Conservation (phyloP, 2,329 filamentous ascomycete species). For the Acrocalymma vagum region DNA sequence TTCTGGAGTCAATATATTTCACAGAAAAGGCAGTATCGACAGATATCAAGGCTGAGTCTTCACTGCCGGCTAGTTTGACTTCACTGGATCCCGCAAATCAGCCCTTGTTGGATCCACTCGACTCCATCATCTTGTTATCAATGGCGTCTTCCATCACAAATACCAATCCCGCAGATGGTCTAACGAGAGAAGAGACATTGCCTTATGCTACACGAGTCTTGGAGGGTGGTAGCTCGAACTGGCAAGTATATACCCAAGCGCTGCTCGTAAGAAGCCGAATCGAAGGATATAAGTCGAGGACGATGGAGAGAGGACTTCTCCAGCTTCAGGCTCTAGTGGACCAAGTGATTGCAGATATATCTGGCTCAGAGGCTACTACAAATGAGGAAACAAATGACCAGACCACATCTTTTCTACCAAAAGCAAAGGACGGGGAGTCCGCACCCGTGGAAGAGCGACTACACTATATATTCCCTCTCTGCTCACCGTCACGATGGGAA, state of each 20-base stretch:
- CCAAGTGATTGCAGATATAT: conserved; percentile 89
- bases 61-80: conserved; percentile 68
- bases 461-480: conserved; percentile 83
- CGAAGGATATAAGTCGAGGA: conserved; percentile 86
- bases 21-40: conserved; percentile 60
- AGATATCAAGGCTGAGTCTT: conserved; percentile 54
- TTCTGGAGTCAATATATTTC: conserved; percentile 88
- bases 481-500: conserved; percentile 89
- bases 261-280: conserved; percentile 89
- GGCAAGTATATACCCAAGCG: conserved; percentile 97
- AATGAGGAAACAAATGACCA: conserved; percentile 46
- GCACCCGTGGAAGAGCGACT: conserved; percentile 80
- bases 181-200: conserved; percentile 92
- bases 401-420: conserved; percentile 82
- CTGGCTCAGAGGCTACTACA: conserved; percentile 36
- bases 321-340: conserved; percentile 96
- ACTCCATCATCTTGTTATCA: conserved; percentile 85
- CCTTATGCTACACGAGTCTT: conserved; percentile 91
- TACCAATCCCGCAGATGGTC: conserved; percentile 80
- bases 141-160: conserved; percentile 89
- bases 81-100: conserved; percentile 80
- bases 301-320: conserved; percentile 85
- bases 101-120: conserved; percentile 80
- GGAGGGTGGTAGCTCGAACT: conserved; percentile 89
- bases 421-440: conserved; percentile 76